A percentile compares a stretch with the other conserved stretches of the same genome.
Evolutionary conservation across 2,329 filamentous ascomycete species (phyloP).

Genomic region (Epichloe gansuensis): DNA sequence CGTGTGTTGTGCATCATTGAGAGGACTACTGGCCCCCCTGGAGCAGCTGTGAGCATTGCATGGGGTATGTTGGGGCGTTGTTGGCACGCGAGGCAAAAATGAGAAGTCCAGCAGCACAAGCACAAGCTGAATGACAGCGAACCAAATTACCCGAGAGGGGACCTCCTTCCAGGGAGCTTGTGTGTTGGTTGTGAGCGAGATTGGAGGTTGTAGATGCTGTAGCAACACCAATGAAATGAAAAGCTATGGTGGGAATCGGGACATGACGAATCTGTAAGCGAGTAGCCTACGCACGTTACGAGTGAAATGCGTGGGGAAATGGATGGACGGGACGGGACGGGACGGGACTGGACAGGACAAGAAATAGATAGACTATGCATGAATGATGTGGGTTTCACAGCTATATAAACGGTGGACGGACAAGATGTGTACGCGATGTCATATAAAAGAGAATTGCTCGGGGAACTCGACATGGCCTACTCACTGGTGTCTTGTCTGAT

Average conservation of each 20-base stretch:
- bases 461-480: too few relatives aligned
- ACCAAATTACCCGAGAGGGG: background rate
- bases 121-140: too few relatives aligned
- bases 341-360: background rate
- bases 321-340: background rate
- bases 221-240: background rate
- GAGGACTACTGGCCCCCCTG: background rate
- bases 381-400: background rate
- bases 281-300: background rate
- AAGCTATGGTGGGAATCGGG: background rate
- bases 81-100: background rate
- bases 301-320: background rate
- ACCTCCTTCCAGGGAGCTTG: background rate
- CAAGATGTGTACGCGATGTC: background rate
- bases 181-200: background rate
- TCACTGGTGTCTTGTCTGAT: too few relatives aligned
- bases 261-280: background rate
- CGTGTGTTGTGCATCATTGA: background rate
- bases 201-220: background rate
- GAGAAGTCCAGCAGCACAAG: background rate
- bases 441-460: too few relatives aligned
- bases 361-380: constrained; percentile 13
- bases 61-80: background rate
- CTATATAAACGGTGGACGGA: background rate
- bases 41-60: background rate